phyloP scores from a whole-genome alignment of 129 eudicot genomes.

The Pulicaria dysenterica region DNA sequence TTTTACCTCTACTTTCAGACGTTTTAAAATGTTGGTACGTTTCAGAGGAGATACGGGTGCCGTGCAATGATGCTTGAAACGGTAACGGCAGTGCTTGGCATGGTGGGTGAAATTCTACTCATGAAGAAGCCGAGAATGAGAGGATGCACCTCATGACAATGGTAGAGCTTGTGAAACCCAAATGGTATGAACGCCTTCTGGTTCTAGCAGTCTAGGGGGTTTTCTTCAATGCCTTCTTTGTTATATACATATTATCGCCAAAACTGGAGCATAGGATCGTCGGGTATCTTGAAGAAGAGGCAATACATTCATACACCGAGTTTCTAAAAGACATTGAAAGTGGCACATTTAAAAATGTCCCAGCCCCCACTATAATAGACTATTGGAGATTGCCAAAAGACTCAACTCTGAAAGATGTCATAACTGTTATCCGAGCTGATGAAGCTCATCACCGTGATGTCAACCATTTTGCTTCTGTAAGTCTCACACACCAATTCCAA shows the following conservation, averaged over 20 bases:
- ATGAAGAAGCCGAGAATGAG: slow-evolving; percentile 97
- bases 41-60: slow-evolving; percentile 93
- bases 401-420: slow-evolving; percentile 85
- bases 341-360: slow-evolving; percentile 75
- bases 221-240: slow-evolving; percentile 83
- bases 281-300: slow-evolving; percentile 97
- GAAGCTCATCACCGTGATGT: slow-evolving; percentile 99
- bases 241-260: slow-evolving; percentile 73
- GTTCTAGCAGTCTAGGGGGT: slow-evolving; percentile 91
- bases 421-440: slow-evolving; percentile 91
- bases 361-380: slow-evolving; percentile 93
- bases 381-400: slow-evolving; percentile 94
- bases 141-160: slow-evolving; percentile 98
- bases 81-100: slow-evolving; percentile 96
- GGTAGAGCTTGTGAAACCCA: slow-evolving; percentile 97
- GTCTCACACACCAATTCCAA: slow-evolving; percentile 27
- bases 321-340: slow-evolving; percentile 80
- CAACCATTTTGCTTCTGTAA: slow-evolving; percentile 97
- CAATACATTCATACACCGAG: slow-evolving; percentile 91
- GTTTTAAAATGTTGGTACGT: neutral
- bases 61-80: slow-evolving; percentile 99
- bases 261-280: slow-evolving; percentile 92
- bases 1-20: no score
- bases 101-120: slow-evolving; percentile 98
- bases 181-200: slow-evolving; percentile 87